Evolutionary conservation across 139 green algal species (phyloP).

Genomic region (Chlamydomonas sp.): DNA sequence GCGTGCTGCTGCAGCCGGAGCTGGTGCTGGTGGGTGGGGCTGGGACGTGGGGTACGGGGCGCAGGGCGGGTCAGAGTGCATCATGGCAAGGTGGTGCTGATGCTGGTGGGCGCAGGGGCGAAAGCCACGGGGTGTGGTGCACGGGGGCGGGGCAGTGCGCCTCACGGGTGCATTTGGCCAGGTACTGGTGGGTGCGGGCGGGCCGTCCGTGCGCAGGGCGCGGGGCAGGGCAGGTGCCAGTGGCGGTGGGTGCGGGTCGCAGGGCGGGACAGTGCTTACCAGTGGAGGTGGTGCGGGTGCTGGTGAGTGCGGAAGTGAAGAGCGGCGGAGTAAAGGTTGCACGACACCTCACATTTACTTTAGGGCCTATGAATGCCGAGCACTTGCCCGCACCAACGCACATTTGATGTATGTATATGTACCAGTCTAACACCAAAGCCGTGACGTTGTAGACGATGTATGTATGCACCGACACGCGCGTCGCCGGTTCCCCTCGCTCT

Average conservation of each 20-base stretch:
- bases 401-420: too few relatives aligned
- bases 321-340: neutral
- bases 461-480: neutral
- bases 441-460: neutral
- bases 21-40: constrained; percentile 21
- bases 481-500: neutral
- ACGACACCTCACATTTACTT: neutral
- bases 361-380: neutral
- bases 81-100: neutral
- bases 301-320: too few relatives aligned
- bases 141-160: too few relatives aligned
- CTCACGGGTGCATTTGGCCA: too few relatives aligned
- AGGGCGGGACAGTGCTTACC: too few relatives aligned
- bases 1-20: constrained; percentile 18
- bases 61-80: too few relatives aligned
- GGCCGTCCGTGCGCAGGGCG: too few relatives aligned
- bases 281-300: too few relatives aligned
- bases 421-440: too few relatives aligned
- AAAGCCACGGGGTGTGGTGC: neutral
- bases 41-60: neutral
- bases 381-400: neutral
- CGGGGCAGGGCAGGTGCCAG: too few relatives aligned
- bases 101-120: neutral
- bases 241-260: too few relatives aligned
- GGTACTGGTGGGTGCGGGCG: too few relatives aligned